A percentile compares a stretch with the other conserved stretches of the same genome.
Evolutionary conservation across 106 monocot species (phyloP).

Genomic region (Agapanthus africanus): DNA sequence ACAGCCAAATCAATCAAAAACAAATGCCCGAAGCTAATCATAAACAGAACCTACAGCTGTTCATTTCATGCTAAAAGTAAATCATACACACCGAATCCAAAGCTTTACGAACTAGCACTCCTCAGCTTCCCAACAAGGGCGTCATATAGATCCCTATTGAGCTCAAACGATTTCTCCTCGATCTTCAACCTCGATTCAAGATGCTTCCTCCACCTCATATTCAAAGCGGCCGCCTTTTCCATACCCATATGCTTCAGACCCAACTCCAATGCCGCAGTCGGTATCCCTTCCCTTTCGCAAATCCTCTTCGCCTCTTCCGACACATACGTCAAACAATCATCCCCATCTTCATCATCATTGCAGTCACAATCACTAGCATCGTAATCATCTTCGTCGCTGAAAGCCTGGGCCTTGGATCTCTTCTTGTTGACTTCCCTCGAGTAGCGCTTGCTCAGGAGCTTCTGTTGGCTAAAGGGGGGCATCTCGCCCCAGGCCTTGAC

Average conservation of each 20-base stretch:
- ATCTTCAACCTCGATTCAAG: too few species aligned
- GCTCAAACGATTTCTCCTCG: too few species aligned
- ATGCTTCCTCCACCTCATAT: too few species aligned
- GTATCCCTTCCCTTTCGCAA: background rate
- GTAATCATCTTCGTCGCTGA: background rate
- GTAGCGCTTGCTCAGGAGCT: background rate
- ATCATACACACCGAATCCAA: too few species aligned
- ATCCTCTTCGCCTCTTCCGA: background rate
- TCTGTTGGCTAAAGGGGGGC: background rate
- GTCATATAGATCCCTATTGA: too few species aligned
- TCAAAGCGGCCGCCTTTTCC: too few species aligned
- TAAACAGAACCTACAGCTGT: too few species aligned
- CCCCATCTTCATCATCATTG: background rate
- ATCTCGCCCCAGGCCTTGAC: background rate
- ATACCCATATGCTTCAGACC: background rate
- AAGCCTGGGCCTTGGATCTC: background rate
- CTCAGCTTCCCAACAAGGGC: too few species aligned
- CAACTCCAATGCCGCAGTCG: background rate
- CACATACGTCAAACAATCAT: background rate
- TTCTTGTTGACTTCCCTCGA: background rate
- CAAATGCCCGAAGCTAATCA: too few species aligned
- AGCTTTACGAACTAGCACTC: too few species aligned
- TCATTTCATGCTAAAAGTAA: too few species aligned
- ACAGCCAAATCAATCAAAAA: too few species aligned
- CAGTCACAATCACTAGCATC: background rate